Evolutionary conservation across 2,329 filamentous ascomycete genomes (phyloP).

Genomic region (Neonectria hederae): DNA sequence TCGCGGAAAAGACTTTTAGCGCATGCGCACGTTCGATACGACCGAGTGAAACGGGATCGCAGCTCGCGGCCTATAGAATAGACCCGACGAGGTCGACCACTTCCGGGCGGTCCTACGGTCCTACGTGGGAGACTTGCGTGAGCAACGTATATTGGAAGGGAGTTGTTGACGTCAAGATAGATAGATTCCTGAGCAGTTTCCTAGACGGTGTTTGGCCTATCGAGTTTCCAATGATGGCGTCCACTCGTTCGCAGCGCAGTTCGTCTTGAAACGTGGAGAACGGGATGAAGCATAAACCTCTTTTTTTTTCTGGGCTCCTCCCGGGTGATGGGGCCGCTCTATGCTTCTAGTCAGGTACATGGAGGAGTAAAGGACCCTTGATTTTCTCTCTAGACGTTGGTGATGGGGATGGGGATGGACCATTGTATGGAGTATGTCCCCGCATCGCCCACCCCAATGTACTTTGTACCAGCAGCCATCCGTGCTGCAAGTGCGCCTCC

Average conservation of each 20-base stretch:
- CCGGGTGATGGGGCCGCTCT: conserved; percentile 34
- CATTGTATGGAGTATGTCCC: conserved; percentile 39
- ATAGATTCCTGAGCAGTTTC: conserved; percentile 2
- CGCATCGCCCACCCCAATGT: conserved; percentile 38
- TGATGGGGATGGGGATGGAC: conserved; percentile 40
- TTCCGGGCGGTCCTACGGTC: conserved; percentile 7
- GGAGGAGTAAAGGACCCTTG: conserved; percentile 26
- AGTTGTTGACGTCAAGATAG: background rate
- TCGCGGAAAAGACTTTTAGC: conserved; percentile 8
- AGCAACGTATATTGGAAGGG: conserved; percentile 5
- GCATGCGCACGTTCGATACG: conserved; percentile 25
- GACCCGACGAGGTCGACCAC: background rate
- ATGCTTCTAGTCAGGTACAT: conserved; percentile 41
- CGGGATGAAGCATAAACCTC: conserved; percentile 24
- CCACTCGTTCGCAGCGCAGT: conserved; percentile 9
- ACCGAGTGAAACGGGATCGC: conserved; percentile 18
- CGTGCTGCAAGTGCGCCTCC: conserved; percentile 44
- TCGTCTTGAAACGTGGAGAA: conserved; percentile 29
- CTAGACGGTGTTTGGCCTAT: background rate
- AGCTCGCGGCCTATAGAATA: conserved; percentile 6
- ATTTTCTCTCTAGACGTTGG: conserved; percentile 38
- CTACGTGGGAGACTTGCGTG: conserved; percentile 9
- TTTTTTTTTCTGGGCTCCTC: conserved; percentile 26
- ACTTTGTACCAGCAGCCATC: conserved; percentile 42
- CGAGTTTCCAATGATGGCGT: conserved; percentile 9